Evolutionary conservation across 768 basidiomycete genomes (phyloP), one percentile per base, ranked within the genome.

Genomic region (Leucosporidium yakuticum): DNA sequence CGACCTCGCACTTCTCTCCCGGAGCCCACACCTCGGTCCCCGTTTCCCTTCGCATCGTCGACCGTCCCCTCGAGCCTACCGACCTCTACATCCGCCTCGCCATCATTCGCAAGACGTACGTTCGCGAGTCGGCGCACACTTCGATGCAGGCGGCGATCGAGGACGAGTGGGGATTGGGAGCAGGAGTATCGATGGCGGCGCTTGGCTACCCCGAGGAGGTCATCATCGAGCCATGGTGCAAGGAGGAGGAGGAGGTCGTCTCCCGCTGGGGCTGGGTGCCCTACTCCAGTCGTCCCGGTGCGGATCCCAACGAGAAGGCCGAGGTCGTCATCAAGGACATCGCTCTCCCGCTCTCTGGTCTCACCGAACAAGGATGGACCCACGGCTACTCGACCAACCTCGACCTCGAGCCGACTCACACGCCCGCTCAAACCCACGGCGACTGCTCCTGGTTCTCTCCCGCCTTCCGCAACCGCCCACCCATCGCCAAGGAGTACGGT

Each of bases 31-130:
- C 71, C 14, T 62, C 70, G 25, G 70, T 76, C 50, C 75, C 75
- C 39, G 60, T 76, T 63, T 71, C 74, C 1, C 70, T 76, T 7
- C 64, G 69, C 17, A 75, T 76, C 65, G 65, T 70, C 60, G 70
- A 75, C 65, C 73, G 74, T 20, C 75, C 75, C 0, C 67, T 72
- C 68, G 70, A 74, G 55, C 73, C 72, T 55, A 73, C 72, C 19
- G 74, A 76, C 59, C 67, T 76, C 25, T 76, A 75, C 64, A 69
- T 76, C 54, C 74, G 75, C 44, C 73, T 76, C 57, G 73, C 75
- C 12, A 55, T 76, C 62, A 64, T 76, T 12, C 73, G 74, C 50
- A 73, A 73, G 56, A 66, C 69, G 21, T 76, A 73, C 71, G 75
- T 75, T 7, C 74, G 75, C 58, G 74, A 75, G 56, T 69, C 73